A percentile compares a stretch with the other conserved stretches of the same genome.
phyloP scores from a whole-genome alignment of 495 filamentous ascomycete species.

The Collariella sp. region DNA sequence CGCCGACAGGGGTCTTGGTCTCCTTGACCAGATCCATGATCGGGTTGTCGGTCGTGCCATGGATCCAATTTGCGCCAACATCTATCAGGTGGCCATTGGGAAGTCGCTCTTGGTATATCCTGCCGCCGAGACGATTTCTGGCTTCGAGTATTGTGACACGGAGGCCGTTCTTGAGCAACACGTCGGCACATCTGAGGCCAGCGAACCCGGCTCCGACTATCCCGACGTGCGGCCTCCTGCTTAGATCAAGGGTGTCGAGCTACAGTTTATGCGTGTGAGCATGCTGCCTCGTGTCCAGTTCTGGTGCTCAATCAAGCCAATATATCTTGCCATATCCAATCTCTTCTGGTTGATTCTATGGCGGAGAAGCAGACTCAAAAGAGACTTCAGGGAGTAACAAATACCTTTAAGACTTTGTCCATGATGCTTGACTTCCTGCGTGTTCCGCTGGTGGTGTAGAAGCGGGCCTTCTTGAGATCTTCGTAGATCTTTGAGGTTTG shows the following conservation, averaged over 20 bases:
- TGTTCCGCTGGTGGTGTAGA: not conserved
- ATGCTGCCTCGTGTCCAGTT: not conserved
- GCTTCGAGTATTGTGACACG: conserved; percentile 81
- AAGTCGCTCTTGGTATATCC: conserved; percentile 50
- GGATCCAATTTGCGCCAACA: conserved; percentile 92
- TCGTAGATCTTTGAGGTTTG: conserved; percentile 40
- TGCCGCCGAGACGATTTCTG: conserved; percentile 72
- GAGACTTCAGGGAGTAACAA: not conserved
- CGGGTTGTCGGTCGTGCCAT: conserved; percentile 78
- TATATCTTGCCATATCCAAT: not conserved
- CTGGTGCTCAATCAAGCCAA: not conserved
- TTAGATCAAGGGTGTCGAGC: conserved; percentile 28
- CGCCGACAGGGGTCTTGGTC: conserved; percentile 52
- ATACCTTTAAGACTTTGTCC: conserved; percentile 22
- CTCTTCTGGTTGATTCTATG: not conserved
- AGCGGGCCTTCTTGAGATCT: conserved; percentile 33
- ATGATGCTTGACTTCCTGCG: conserved; percentile 23
- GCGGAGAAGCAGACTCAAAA: not conserved
- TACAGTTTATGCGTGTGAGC: conserved; percentile 27
- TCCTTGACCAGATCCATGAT: conserved; percentile 67
- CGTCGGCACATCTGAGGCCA: conserved; percentile 79
- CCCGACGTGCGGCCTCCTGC: conserved; percentile 45
- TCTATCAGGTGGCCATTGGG: conserved; percentile 43
- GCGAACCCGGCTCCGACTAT: conserved; percentile 81
- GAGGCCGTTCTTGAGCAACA: conserved; percentile 68